Evolutionary conservation across 2,329 filamentous ascomycete species (phyloP), one percentile per base, ranked within the genome.

Genomic region (Dactylonectria estremocensis): DNA sequence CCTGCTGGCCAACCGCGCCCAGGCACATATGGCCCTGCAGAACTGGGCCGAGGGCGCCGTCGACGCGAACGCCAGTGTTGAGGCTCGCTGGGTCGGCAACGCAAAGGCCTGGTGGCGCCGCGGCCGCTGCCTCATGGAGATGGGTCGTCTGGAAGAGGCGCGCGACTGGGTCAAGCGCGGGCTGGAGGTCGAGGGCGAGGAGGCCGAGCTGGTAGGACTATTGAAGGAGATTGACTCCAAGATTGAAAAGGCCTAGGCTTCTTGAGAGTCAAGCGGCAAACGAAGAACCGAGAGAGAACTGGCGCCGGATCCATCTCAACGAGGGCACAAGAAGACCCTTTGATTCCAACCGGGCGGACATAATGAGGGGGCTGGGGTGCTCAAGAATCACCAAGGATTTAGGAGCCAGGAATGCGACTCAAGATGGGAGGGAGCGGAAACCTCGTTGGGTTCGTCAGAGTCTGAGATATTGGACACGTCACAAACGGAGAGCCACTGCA

Each of bases 91-190:
- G 72, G 88, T 92, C 48, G 95, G 92, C 45, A 98, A 99, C 80
- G 91, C 93, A 1, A 98, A 98, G 89, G 95, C 91, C 0, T 98
- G 95, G 94, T 98, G 94, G 92, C 87, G 96, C 69, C 87, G 93
- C 69, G 96, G 93, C 10, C 91, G 90, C 83, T 97, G 94, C 78
- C 82, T 98, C 78, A 83, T 92, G 72, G 96, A 99, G 89, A 98
- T 98, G 96, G 92, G 93, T 1, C 83, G 95, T 68, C 83, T 93
- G 77, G 90, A 93, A 62, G 95, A 98, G 88, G 95, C 95, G 1
- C 86, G 86, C 75, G 90, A 91, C 70, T 97, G 95, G 90, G 87
- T 97, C 46, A 88, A 87, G 72, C 87, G 89, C 77, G 95, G 90
- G 0, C 81, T 97, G 64, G 95, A 97, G 84, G 91, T 95, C 79